Base-by-base conservation (phyloP, 2,329 filamentous ascomycete species). In the Diaporthe australafricana region DNA sequence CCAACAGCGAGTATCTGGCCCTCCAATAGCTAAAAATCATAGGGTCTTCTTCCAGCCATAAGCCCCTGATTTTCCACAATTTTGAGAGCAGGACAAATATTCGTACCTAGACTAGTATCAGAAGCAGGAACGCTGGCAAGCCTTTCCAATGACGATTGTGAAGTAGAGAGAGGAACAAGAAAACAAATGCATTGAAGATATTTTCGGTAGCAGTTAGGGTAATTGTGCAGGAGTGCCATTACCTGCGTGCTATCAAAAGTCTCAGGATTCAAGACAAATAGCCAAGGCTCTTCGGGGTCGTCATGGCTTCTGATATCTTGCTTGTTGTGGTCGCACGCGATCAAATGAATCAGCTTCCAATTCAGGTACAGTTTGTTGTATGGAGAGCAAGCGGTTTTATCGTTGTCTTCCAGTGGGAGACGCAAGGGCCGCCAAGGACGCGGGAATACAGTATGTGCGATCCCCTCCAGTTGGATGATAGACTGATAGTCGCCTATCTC, bases 401-500 rank as follows among this genome's bases (percentile, higher is more conserved):
- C 42, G 27, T 17, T 9, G 12, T 35, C 17, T 12, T 20, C 12
- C 30, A 20, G 9, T 22, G 7, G 20, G 12, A n/a, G n/a, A n/a
- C n/a, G n/a, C n/a, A n/a, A n/a, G n/a, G n/a, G n/a, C n/a, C n/a
- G n/a, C n/a, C n/a, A n/a, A n/a, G n/a, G n/a, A n/a, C n/a, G n/a
- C n/a, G 63, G 20, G 27, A 67, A 40, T n/a, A 53, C 65, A 22
- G 35, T n/a, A 0, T 20, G 32, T 16, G 48, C 48, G 7, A 32
- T 30, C 7, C n/a, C 38, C 11, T 53, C 65, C n/a, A 68, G 32
- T 22, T 40, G 25, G 14, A 56, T 32, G 16, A 68, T 12, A 12
- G 65, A 55, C 16, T 65, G 75, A 52, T 78, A 79, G 42, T 79
- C 76, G 8, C 78, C 78, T 65, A 78, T 76, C 48, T 76, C 71